Evolutionary conservation across 352 stramenopile species (phyloP), one percentile per base, ranked within the genome.

Genomic region (Globisporangium spiculum): DNA sequence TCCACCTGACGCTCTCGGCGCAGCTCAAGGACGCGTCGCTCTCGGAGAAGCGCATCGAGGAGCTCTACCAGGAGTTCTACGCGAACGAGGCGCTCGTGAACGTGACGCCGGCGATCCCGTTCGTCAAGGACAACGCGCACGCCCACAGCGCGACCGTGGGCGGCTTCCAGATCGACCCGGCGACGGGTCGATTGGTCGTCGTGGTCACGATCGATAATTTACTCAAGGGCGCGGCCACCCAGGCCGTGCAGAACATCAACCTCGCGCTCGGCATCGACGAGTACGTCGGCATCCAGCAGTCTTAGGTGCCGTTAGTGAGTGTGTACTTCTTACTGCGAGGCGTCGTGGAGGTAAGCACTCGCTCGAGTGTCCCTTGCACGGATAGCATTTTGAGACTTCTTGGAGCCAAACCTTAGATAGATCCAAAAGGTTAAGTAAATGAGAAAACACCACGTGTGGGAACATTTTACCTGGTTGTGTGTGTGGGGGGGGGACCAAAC

Each of bases 191-290:
- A 32, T 73, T 97, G 27, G 93, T 97, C 54, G 78, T 97, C 22
- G 78, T 98, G 54, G 77, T 81, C 18, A 94, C 91, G 26, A 97
- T 98, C 68, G 94, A 98, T 77, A 98, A 98, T 75, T 79, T 98
- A 57, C 83, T 98, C 61, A 98, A 98, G 85, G 94, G 94, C 14
- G 94, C 94, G 3, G 93, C 92, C 52, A 97, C 90, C 3, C 94
- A 98, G 77, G 91, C 91, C 36, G 76, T 98, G 67, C 94, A 98
- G 74, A 98, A 98, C 80, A 97, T 98, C 75, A 98, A 98, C 75
- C 70, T 98, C 34, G 90, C 96, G 41, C 79, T 98, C 60, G 93
- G 91, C 16, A 84, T 98, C 32, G 84, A 96, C 41, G 94, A 98
- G 67, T 91, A 88, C 75, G 78, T 81, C 7, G 86, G 86, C 36